These are phyloP conservation scores for Amanita rimosa DNA, from an alignment of 768 basidiomycete genomes.

Conservation along the genomic window DNA sequence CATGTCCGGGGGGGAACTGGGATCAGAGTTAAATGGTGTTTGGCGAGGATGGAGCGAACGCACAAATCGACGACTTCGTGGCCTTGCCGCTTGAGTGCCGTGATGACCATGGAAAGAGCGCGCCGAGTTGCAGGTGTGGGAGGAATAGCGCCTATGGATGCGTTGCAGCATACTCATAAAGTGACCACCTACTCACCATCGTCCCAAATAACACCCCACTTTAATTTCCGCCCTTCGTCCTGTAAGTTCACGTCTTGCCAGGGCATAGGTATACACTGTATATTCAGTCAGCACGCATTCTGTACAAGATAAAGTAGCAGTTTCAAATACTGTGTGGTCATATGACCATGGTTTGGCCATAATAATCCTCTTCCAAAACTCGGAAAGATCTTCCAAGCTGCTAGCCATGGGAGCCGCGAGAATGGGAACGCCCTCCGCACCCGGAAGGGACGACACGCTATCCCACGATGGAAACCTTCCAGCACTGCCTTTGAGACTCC, in stretches of 20 bases:
- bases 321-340: slow-evolving; percentile 46
- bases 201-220: slow-evolving; percentile 54
- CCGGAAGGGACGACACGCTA: slow-evolving; percentile 31
- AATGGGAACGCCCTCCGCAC: slow-evolving; percentile 45
- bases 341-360: slow-evolving; percentile 56
- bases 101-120: slow-evolving; percentile 37
- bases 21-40: neutral
- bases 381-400: slow-evolving; percentile 49
- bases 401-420: slow-evolving; percentile 50
- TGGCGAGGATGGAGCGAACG: slow-evolving; percentile 11
- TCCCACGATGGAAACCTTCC: slow-evolving; percentile 48
- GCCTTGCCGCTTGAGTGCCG: slow-evolving; percentile 44
- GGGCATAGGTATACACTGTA: slow-evolving; percentile 37
- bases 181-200: slow-evolving; percentile 33
- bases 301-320: slow-evolving; percentile 13
- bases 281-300: neutral
- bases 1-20: slow-evolving; percentile 33
- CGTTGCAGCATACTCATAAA: neutral
- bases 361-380: slow-evolving; percentile 55
- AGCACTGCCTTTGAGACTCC: slow-evolving; percentile 49
- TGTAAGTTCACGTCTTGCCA: slow-evolving; percentile 37
- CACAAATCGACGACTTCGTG: slow-evolving; percentile 59
- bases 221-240: slow-evolving; percentile 37
- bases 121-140: slow-evolving; percentile 57
- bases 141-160: slow-evolving; percentile 35